phyloP scores from a whole-genome alignment of 805 yeast genomes.

The Starmerella khaoyaiensis region DNA sequence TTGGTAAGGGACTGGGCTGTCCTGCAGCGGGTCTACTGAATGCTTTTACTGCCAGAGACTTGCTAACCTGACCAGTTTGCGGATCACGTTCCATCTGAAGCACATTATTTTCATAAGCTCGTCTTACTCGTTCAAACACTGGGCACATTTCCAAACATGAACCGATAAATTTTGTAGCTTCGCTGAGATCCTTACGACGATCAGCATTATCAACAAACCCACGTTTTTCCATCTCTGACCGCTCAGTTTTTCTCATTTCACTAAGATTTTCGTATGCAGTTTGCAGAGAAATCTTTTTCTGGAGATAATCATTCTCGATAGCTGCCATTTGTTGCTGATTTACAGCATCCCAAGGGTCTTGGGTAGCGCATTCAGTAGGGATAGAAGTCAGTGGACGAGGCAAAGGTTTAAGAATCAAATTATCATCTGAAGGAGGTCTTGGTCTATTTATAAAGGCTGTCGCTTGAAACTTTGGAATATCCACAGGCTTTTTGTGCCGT shows the following conservation, averaged over 20 bases:
- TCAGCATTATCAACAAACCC: conserved; percentile 85
- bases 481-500: too few relatives aligned
- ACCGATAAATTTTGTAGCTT: conserved; percentile 80
- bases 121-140: conserved; percentile 72
- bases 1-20: conserved; percentile 93
- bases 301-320: conserved; percentile 35
- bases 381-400: conserved; percentile 10
- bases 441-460: conserved; percentile 2
- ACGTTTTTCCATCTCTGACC: conserved; percentile 61
- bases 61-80: conserved; percentile 43
- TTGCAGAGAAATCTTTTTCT: conserved; percentile 43
- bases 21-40: conserved; percentile 97
- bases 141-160: conserved; percentile 94
- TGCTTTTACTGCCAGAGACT: conserved; percentile 64
- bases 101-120: conserved; percentile 79
- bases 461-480: conserved; percentile 6
- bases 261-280: conserved; percentile 59
- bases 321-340: conserved; percentile 52
- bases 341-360: conserved; percentile 49
- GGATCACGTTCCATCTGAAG: conserved; percentile 57
- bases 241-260: conserved; percentile 57
- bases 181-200: conserved; percentile 64
- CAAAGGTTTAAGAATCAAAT: conserved; percentile 11
- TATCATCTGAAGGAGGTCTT: conserved; percentile 8
- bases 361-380: conserved; percentile 5